Evolutionary conservation across 2,329 filamentous ascomycete species (phyloP).

Genomic region (Fusarium clavum): DNA sequence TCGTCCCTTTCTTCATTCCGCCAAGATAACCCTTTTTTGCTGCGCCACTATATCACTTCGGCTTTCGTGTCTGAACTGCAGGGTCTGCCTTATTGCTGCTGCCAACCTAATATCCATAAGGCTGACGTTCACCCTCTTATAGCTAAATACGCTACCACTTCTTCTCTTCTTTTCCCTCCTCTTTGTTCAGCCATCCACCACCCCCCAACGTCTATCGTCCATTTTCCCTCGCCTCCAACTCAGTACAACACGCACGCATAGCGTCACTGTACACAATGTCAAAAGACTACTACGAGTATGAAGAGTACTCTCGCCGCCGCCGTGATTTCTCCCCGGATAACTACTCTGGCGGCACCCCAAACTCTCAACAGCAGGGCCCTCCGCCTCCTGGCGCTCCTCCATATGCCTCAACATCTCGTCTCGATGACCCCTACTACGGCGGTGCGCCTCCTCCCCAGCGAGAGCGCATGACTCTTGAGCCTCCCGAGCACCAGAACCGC

Average conservation of each 20-base stretch:
- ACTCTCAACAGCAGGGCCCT: conserved; percentile 24
- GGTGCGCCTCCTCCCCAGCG: conserved; percentile 35
- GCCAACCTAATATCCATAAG: conserved; percentile 12
- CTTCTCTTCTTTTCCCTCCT: conserved; percentile 1
- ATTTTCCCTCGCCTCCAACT: not conserved
- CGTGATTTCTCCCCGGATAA: conserved; percentile 50
- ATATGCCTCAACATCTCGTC: conserved; percentile 41
- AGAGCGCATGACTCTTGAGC: conserved; percentile 48
- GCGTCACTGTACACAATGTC: conserved; percentile 28
- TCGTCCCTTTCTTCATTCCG: not conserved
- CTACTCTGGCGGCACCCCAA: conserved; percentile 47
- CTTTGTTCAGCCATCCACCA: conserved; percentile 19
- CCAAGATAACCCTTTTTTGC: not conserved
- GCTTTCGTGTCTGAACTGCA: not conserved
- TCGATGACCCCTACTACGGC: conserved; percentile 44
- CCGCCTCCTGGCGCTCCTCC: conserved; percentile 37
- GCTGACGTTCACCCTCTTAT: conserved; percentile 18
- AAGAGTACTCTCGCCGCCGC: conserved; percentile 43
- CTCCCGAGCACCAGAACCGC: conserved; percentile 44
- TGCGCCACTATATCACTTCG: conserved; percentile 14
- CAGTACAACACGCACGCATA: not conserved
- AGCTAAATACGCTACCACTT: not conserved
- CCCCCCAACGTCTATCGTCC: not conserved
- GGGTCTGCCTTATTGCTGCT: conserved; percentile 2
- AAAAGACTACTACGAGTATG: conserved; percentile 48